Percentiles rank a stretch among this genome's conserved stretches.
phyloP scores from a whole-genome alignment of 768 basidiomycete genomes.

The Lentinula sp. region DNA sequence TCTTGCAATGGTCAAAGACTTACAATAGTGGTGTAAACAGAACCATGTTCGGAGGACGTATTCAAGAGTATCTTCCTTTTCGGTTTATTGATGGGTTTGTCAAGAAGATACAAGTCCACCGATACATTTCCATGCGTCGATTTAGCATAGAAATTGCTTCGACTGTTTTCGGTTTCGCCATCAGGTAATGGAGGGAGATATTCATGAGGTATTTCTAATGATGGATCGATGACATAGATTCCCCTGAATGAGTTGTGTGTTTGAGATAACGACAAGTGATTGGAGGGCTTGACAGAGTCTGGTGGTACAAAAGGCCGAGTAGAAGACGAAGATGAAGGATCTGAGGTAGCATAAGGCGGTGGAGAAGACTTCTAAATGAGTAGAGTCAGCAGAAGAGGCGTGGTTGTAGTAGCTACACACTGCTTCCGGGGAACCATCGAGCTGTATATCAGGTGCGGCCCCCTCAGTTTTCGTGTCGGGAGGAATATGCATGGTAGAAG shows the following conservation, averaged over 20 bases:
- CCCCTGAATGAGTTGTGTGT: conserved; percentile 24
- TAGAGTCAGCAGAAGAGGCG: neutral
- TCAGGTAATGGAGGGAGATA: conserved; percentile 30
- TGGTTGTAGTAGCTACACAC: neutral
- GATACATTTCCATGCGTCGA: conserved; percentile 28
- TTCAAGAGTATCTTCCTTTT: conserved; percentile 10
- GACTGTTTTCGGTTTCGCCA: conserved; percentile 27
- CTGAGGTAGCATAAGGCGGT: neutral
- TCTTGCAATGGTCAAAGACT: neutral
- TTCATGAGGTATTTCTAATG: conserved; percentile 28
- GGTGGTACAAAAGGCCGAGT: neutral
- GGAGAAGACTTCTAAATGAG: neutral
- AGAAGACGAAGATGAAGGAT: neutral
- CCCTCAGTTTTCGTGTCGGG: neutral
- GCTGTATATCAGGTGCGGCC: neutral
- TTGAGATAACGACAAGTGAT: conserved; percentile 24
- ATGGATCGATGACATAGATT: conserved; percentile 37
- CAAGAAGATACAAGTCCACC: conserved; percentile 32
- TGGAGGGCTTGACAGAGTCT: conserved; percentile 20
- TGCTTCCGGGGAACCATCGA: neutral
- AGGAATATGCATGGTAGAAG: neutral
- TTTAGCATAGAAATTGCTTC: conserved; percentile 31
- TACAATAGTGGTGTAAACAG: conserved; percentile 18
- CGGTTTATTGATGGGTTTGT: neutral
- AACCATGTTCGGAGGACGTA: conserved; percentile 21